Evolutionary conservation across 768 basidiomycete species (phyloP).

Genomic region (Pilatotrama ljubarskyi): DNA sequence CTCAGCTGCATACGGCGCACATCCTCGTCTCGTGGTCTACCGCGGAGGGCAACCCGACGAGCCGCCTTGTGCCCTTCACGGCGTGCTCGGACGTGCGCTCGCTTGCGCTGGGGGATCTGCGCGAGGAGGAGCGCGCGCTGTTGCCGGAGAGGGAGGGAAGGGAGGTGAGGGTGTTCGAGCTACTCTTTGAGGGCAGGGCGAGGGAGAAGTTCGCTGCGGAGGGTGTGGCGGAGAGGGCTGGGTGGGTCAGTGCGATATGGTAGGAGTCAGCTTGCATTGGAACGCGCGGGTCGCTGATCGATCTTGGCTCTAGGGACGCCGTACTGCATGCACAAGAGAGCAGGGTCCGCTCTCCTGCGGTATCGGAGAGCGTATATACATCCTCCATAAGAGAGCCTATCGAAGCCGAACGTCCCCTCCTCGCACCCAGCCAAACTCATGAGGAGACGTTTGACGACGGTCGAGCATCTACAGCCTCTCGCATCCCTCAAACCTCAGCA

Average conservation of each 20-base stretch:
- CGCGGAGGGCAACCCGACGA: conserved; percentile 39
- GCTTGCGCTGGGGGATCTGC: conserved; percentile 43
- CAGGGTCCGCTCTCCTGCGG: conserved; percentile 13
- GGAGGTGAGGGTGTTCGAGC: conserved; percentile 60
- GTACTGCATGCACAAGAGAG: conserved; percentile 40
- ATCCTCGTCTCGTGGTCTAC: conserved; percentile 53
- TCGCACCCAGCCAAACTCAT: background rate
- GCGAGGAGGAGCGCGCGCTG: conserved; percentile 43
- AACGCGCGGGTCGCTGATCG: background rate
- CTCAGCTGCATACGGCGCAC: conserved; percentile 37
- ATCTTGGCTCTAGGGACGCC: conserved; percentile 6
- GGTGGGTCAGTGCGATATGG: conserved; percentile 79
- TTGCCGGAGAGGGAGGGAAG: conserved; percentile 38
- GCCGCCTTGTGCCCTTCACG: conserved; percentile 49
- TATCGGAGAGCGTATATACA: conserved; percentile 29
- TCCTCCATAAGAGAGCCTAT: conserved; percentile 4
- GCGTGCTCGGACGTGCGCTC: conserved; percentile 68
- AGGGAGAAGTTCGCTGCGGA: conserved; percentile 63
- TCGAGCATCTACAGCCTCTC: background rate
- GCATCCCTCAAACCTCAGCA: background rate
- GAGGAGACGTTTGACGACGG: too few relatives aligned
- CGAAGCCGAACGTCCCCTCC: background rate
- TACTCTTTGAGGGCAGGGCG: conserved; percentile 54
- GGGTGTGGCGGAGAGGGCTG: conserved; percentile 62
- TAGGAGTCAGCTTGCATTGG: conserved; percentile 33